phyloP scores from a whole-genome alignment of 2,329 filamentous ascomycete species.

The Pseudogymnoascus sp. region DNA sequence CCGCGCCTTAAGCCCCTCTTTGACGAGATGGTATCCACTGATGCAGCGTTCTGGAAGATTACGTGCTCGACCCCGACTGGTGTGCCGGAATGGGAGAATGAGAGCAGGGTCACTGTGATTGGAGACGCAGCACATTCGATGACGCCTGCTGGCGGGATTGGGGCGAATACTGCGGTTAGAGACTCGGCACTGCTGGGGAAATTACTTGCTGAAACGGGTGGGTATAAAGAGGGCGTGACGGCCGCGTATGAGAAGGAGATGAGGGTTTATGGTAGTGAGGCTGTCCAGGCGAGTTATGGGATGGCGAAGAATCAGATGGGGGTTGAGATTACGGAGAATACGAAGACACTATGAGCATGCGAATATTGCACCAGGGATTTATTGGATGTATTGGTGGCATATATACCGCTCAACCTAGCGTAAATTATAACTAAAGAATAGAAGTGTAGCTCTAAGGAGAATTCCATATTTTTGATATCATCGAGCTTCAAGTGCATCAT shows the following conservation, averaged over 20 bases:
- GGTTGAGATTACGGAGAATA: slow-evolving; percentile 38
- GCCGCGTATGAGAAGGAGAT: slow-evolving; percentile 55
- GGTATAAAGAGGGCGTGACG: slow-evolving; percentile 43
- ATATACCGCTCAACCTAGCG: neutral
- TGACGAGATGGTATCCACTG: slow-evolving; percentile 46
- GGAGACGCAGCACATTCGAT: slow-evolving; percentile 51
- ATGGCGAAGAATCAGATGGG: slow-evolving; percentile 38
- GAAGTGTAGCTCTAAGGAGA: neutral
- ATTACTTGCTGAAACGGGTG: slow-evolving; percentile 44
- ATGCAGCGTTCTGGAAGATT: slow-evolving; percentile 60
- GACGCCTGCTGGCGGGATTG: slow-evolving; percentile 49
- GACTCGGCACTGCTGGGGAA: slow-evolving; percentile 48
- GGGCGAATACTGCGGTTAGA: slow-evolving; percentile 48
- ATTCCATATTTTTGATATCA: neutral
- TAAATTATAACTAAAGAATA: neutral
- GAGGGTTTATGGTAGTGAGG: slow-evolving; percentile 50
- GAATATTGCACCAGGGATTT: neutral
- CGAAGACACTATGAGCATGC: neutral
- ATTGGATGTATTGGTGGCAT: neutral
- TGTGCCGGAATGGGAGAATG: slow-evolving; percentile 52
- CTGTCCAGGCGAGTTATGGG: slow-evolving; percentile 46
- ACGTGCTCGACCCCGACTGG: slow-evolving; percentile 53
- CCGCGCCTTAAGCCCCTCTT: slow-evolving; percentile 47
- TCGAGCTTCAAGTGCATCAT: neutral
- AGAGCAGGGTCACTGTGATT: slow-evolving; percentile 49